Percentiles rank a stretch among this genome's conserved stretches.
Evolutionary conservation across 306 rosid species (phyloP).

Genomic region (Fragaria iinumae): DNA sequence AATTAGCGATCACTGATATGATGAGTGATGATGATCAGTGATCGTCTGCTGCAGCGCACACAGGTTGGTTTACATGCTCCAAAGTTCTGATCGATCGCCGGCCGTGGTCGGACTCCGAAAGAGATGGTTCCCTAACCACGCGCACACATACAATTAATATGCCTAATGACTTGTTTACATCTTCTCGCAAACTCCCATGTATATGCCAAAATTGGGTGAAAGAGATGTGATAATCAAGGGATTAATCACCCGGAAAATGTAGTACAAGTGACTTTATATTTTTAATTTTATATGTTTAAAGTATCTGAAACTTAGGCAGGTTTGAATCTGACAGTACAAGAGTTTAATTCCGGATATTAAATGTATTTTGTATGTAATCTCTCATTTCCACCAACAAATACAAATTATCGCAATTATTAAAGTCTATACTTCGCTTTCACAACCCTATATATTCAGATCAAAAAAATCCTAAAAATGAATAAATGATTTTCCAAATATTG

Average conservation of each 20-base stretch:
- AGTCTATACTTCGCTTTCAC: not conserved
- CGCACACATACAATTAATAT: not conserved
- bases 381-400: not conserved
- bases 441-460: too few relatives aligned
- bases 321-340: not conserved
- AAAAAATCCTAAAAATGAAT: too few relatives aligned
- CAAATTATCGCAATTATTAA: not conserved
- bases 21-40: not conserved
- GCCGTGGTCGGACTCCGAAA: not conserved
- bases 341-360: not conserved
- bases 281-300: not conserved
- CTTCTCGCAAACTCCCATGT: slow-evolving; percentile 2
- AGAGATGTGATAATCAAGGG: not conserved
- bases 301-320: not conserved
- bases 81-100: not conserved
- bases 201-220: not conserved
- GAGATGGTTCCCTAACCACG: not conserved
- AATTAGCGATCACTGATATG: not conserved
- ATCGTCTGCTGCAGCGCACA: slow-evolving; percentile 4
- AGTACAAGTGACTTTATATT: not conserved
- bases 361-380: too few relatives aligned
- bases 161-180: slow-evolving; percentile 8
- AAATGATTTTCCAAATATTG: too few relatives aligned
- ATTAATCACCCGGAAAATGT: not conserved
- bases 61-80: not conserved